Evolutionary conservation across 805 yeast genomes (phyloP), one percentile per base, ranked within the genome.

Genomic region (Yamadazyma nakazawae): DNA sequence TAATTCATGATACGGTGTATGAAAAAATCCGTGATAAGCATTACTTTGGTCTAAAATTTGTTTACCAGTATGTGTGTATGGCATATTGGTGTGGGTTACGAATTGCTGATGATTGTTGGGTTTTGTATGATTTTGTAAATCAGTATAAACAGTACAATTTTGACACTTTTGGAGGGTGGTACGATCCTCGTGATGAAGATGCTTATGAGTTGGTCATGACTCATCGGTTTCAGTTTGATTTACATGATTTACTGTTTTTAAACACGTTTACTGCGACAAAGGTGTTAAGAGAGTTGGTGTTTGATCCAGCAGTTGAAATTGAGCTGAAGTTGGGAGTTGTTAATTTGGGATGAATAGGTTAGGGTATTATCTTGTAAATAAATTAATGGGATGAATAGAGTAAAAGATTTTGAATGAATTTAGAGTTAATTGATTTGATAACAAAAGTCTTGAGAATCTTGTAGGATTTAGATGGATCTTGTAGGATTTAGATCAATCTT

Each of bases 71-170:
- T 45, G 42, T 61, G 17, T 51, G 59, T 19, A 34, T 64, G 14
- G 46, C 53, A 16, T 31, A 56, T 3, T 53, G 53, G 50, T 51
- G 54, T 21, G 55, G 64, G 17, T 54, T 62, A 14, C 44, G 54
- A 32, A 26, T 58, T 5, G 49, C 47, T 38, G 36, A 43, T 10
- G 16, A 52, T 3, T 37, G 49, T 32, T 59, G 54, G 35, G 51
- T 59, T 18, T 61, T 68, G 59, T 37, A 48, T 13, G 63, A 61
- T 18, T 66, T 45, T 40, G 42, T 56, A 5, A 40, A 44, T 1
- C 52, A 55, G 54, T 64, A 47, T 46, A 52, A 45, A 26, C 40
- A 45, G 5, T 52, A 30, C 24, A 55, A 54, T 38, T 43, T 38
- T 9, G 34, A 38, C 2, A 16, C 8, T 5, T 54, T 21, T 34